Evolutionary conservation across 352 stramenopile genomes (phyloP).

Genomic region (Phytophthora crassamura): DNA sequence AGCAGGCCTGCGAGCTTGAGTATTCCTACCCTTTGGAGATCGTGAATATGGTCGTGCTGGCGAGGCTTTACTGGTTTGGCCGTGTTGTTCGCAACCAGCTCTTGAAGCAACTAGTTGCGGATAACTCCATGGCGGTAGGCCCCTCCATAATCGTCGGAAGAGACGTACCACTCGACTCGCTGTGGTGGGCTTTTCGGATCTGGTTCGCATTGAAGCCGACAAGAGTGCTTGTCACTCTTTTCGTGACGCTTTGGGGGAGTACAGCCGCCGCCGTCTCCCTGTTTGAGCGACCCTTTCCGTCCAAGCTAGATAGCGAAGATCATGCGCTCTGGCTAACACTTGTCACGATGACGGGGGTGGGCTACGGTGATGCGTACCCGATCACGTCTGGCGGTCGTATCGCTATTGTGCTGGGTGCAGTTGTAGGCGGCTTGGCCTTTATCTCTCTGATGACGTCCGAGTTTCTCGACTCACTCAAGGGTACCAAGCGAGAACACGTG

Average conservation of each 20-base stretch:
- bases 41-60: constrained; percentile 63
- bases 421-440: constrained; percentile 59
- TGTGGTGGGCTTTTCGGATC: constrained; percentile 67
- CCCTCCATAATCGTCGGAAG: constrained; percentile 28
- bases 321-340: constrained; percentile 72
- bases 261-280: constrained; percentile 62
- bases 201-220: constrained; percentile 49
- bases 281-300: constrained; percentile 67
- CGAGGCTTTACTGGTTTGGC: constrained; percentile 69
- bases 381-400: constrained; percentile 56
- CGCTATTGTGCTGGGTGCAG: constrained; percentile 53
- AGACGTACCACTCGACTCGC: constrained; percentile 44
- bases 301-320: constrained; percentile 58
- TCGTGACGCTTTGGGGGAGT: constrained; percentile 53
- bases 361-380: constrained; percentile 66
- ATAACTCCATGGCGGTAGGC: constrained; percentile 35
- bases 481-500: constrained; percentile 59
- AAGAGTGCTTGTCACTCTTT: constrained; percentile 51
- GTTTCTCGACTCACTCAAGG: constrained; percentile 67
- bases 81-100: constrained; percentile 61
- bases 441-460: constrained; percentile 71
- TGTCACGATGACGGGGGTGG: constrained; percentile 67
- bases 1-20: constrained; percentile 42
- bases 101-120: constrained; percentile 40
- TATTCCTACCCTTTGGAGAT: constrained; percentile 72